Evolutionary conservation across 2,329 filamentous ascomycete genomes (phyloP).

Genomic region (Byssochlamys sp.): DNA sequence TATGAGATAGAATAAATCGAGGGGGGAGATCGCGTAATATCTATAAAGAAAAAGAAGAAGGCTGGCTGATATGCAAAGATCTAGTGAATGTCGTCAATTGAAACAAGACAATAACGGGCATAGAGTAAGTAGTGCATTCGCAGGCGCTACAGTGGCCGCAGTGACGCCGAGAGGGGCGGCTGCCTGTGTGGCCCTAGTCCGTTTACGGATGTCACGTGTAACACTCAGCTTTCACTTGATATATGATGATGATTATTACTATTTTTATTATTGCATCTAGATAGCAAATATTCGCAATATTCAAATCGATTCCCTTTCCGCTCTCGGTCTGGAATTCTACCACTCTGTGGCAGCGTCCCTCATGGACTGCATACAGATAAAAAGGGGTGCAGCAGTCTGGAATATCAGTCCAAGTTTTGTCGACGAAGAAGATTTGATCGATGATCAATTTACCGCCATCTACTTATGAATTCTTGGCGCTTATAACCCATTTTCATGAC

Average conservation of each 20-base stretch:
- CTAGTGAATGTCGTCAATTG: not conserved
- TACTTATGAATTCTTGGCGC: too few relatives aligned
- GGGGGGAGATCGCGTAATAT: not conserved
- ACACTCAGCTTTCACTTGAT: not conserved
- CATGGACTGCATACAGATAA: too few relatives aligned
- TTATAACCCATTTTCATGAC: not conserved
- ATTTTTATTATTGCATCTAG: too few relatives aligned
- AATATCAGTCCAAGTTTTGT: too few relatives aligned
- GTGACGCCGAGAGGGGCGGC: not conserved
- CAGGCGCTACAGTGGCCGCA: not conserved
- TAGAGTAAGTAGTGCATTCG: not conserved
- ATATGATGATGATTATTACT: too few relatives aligned
- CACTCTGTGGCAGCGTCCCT: too few relatives aligned
- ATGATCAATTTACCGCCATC: not conserved
- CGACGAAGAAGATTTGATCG: not conserved
- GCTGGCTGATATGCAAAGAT: not conserved
- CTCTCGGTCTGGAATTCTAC: too few relatives aligned
- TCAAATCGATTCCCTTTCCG: too few relatives aligned
- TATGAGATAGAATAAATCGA: not conserved
- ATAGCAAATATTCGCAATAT: too few relatives aligned
- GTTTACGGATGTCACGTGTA: not conserved
- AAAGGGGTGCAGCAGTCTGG: too few relatives aligned
- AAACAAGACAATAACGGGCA: not conserved
- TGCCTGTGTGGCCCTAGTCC: not conserved
- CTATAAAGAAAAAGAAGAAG: not conserved